phyloP scores from a whole-genome alignment of 2,329 filamentous ascomycete genomes.

The Colletotrichum costaricense region DNA sequence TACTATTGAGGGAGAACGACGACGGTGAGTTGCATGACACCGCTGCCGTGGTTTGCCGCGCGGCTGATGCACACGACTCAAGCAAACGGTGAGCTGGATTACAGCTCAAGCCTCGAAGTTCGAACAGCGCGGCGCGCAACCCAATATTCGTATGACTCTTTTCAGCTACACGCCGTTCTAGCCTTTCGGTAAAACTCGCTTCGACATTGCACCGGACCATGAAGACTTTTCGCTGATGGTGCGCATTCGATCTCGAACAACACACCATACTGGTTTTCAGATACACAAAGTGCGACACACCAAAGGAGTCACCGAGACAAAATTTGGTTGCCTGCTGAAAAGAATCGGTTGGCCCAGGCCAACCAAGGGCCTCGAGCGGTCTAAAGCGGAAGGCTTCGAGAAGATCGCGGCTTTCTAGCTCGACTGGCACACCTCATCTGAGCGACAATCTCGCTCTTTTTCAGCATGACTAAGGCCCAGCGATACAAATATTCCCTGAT shows the following conservation, averaged over 20 bases:
- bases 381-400: slow-evolving; percentile 32
- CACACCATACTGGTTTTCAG: not conserved
- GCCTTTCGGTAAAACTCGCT: not conserved
- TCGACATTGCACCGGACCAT: not conserved
- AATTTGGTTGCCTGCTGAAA: slow-evolving; percentile 5
- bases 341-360: slow-evolving; percentile 10
- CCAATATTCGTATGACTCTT: not conserved
- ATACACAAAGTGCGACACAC: slow-evolving; percentile 9
- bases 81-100: not conserved
- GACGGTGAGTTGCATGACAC: slow-evolving; percentile 6
- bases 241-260: not conserved
- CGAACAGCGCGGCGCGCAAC: not conserved
- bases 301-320: slow-evolving; percentile 32
- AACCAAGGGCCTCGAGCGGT: slow-evolving; percentile 18
- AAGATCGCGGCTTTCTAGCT: slow-evolving; percentile 28
- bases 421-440: slow-evolving; percentile 4
- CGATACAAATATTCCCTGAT: not conserved
- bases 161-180: not conserved
- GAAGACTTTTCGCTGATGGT: slow-evolving; percentile 11
- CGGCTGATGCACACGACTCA: slow-evolving; percentile 26
- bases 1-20: not conserved
- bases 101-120: not conserved
- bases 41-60: slow-evolving; percentile 22
- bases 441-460: not conserved
- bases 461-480: slow-evolving; percentile 17